Base-by-base conservation (phyloP, 164 flowering plant genomes). In the Magnolia officinalis region DNA sequence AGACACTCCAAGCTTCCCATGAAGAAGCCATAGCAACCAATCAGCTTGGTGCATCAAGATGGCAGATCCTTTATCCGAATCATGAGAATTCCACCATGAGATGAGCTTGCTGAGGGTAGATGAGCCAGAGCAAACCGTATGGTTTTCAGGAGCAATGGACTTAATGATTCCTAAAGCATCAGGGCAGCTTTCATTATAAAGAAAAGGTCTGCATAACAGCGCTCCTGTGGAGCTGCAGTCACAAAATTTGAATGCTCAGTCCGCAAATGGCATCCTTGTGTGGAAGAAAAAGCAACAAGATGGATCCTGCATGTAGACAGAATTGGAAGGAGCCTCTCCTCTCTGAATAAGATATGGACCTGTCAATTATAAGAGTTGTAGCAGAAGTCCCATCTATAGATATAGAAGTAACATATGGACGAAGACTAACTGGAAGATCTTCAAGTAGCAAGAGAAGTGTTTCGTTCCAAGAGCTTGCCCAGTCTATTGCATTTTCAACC, bases 301-400 rank as follows among this genome's bases (percentile, higher is more conserved):
- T 10, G 50, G 58, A 73, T 16, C 58, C 55, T 9, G 19, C 58
- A 49, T 16, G 19, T n/a, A 49, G 16, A 2, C 58, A 50, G 19
- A 64, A 49, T 37, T 18, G 13, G 13, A 0, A 49, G 13, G 11
- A 7, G 14, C 18, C 4, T 63, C 23, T 50, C 61, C 61, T 72
- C 16, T n/a, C 49, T 61, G 45, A n/a, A 58, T 18, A 45, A 70
- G 52, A 49, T 24, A 76, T 55, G n/a, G n/a, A 91, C 98, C 97
- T 89, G 84, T 93, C 85, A 55, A 95, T 61, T 58, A 95, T 89
- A 58, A 95, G 75, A 67, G 98, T 93, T 61, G 98, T 95, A 10
- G 97, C 97, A 74, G 99, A 95, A 79, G 99, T 95, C 37, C 99
- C 99, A 83, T 95, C 99, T 66, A 93, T 80, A 7, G 99, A 89